Percentiles rank a stretch among this genome's conserved stretches.
Conservation (phyloP, 495 filamentous ascomycete genomes). For the Neohortaea acidophila region DNA sequence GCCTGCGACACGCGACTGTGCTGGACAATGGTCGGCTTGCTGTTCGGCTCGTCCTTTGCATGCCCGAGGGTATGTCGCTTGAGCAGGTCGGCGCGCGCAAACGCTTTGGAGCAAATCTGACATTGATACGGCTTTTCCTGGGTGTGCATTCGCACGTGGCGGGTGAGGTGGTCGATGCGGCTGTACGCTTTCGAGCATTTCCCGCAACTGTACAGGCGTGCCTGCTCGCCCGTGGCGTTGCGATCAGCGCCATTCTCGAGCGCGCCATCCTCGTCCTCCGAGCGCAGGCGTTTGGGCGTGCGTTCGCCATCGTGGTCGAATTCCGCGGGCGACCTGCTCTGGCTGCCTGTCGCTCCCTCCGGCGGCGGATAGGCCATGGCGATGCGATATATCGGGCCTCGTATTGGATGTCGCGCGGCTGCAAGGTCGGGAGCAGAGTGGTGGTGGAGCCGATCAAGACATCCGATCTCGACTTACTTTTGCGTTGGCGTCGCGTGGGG, state of each 20-base stretch:
- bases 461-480: too few relatives aligned
- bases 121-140: slow-evolving; percentile 24
- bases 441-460: too few relatives aligned
- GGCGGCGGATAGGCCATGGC: too few relatives aligned
- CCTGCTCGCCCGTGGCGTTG: background rate
- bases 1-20: slow-evolving; percentile 20
- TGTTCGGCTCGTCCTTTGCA: slow-evolving; percentile 12
- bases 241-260: slow-evolving; percentile 16
- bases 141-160: slow-evolving; percentile 24
- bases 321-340: too few relatives aligned
- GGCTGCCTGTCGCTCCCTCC: too few relatives aligned
- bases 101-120: slow-evolving; percentile 21
- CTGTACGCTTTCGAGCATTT: slow-evolving; percentile 21
- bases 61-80: slow-evolving; percentile 22
- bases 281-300: slow-evolving; percentile 5
- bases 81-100: slow-evolving; percentile 21
- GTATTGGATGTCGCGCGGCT: too few relatives aligned
- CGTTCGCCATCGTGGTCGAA: slow-evolving; percentile 20
- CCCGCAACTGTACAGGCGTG: slow-evolving; percentile 22
- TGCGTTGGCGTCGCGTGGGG: too few relatives aligned
- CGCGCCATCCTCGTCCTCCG: background rate
- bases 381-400: too few relatives aligned
- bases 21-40: slow-evolving; percentile 11
- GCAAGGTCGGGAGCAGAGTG: too few relatives aligned
- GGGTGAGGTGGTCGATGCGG: slow-evolving; percentile 20